Base-by-base conservation (phyloP, 352 stramenopile species). In the Albugo laibachii region DNA sequence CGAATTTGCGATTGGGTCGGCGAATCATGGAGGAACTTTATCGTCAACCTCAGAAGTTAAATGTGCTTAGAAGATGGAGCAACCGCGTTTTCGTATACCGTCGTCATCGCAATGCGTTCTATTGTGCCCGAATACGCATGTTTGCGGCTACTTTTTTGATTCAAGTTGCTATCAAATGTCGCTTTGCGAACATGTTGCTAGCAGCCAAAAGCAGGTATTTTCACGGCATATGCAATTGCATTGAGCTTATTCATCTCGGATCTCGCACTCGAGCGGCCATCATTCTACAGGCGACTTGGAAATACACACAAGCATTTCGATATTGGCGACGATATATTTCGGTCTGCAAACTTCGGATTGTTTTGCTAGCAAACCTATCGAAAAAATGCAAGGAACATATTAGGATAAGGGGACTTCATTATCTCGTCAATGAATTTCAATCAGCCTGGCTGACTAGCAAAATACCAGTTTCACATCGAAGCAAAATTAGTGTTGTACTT, bases 281-380 rank as follows among this genome's bases (percentile, higher is more conserved):
- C 4, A 20, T 55, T 21, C 45, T 55, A 15, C 49, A 55, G 42
- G 49, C 49, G 5, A 45, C 49, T 13, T 55, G 49, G 49, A 37
- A 45, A 24, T 43, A 41, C 16, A 51, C 49, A 1, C 13, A 14
- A 13, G 19, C 49, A 13, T 21, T 19, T 13, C 14, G 13, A 14
- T 36, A 16, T n/a, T 55, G 49, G 49, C 13, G 42, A 41, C 41
- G 36, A 24, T 55, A 51, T 38, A 51, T 55, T 12, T n/a, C 15
- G 13, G 12, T 50, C n/a, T 21, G 49, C 41, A 35, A 15, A 13
- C 5, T 55, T 18, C 49, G 49, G 6, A 13, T 55, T 12, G 1
- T 50, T 2, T 11, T 55, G 10, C 42, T 55, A 13, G 20, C 47
- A 42, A 16, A 52, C 46, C 34, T 47, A 2, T 18, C 36, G 27